Percentiles rank a stretch among this genome's conserved stretches.
These are phyloP conservation scores for Penicillium aurantiogriseum DNA, from an alignment of 2,329 filamentous ascomycete genomes.

Conservation along the genomic window DNA sequence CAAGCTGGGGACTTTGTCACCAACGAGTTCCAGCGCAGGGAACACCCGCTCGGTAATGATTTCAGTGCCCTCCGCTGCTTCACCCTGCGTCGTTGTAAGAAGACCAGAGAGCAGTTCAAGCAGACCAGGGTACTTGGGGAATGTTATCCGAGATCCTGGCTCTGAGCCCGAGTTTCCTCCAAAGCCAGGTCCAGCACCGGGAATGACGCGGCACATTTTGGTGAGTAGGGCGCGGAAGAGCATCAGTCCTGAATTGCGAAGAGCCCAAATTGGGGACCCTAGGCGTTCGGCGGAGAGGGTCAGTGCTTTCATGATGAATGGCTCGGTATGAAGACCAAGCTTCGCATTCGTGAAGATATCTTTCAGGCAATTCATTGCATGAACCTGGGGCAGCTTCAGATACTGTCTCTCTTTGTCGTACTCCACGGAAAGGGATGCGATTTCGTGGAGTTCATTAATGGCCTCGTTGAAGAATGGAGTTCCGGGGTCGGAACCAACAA, in stretches of 20 bases:
- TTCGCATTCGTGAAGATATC: slow-evolving; percentile 85
- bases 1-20: slow-evolving; percentile 42
- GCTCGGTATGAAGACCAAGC: slow-evolving; percentile 70
- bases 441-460: slow-evolving; percentile 42
- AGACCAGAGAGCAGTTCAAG: slow-evolving; percentile 38
- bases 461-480: slow-evolving; percentile 45
- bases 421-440: slow-evolving; percentile 35
- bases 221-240: slow-evolving; percentile 81
- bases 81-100: slow-evolving; percentile 27
- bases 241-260: slow-evolving; percentile 89
- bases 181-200: slow-evolving; percentile 50
- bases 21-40: slow-evolving; percentile 47
- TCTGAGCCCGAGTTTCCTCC: slow-evolving; percentile 46
- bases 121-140: slow-evolving; percentile 42
- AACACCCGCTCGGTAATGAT: slow-evolving; percentile 46
- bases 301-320: slow-evolving; percentile 70
- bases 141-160: slow-evolving; percentile 40
- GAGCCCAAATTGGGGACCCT: slow-evolving; percentile 82
- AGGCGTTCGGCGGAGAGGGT: slow-evolving; percentile 78
- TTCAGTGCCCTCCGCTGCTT: slow-evolving; percentile 27
- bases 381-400: slow-evolving; percentile 77
- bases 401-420: slow-evolving; percentile 37
- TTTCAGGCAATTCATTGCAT: slow-evolving; percentile 90
- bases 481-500: slow-evolving; percentile 63
- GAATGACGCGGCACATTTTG: slow-evolving; percentile 51